Conservation (phyloP, 2,329 filamentous ascomycete genomes). For the Paecilomyces sp. region DNA sequence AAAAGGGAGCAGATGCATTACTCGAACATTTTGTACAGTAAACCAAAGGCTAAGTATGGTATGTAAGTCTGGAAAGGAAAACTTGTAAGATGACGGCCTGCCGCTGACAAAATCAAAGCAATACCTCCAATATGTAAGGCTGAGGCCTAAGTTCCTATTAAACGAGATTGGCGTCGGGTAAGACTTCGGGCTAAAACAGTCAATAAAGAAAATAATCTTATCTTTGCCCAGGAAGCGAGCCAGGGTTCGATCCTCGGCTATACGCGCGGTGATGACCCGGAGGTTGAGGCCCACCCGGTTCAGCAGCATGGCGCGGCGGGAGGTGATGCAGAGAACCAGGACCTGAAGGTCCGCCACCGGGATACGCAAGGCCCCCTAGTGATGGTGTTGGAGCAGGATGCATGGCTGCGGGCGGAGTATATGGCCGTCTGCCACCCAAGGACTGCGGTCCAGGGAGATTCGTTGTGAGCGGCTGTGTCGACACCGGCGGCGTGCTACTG, state of each 20-base stretch:
- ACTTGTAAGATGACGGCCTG: neutral
- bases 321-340: constrained; percentile 18
- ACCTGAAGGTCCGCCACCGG: constrained; percentile 13
- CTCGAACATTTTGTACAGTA: neutral
- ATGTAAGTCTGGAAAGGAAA: neutral
- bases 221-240: constrained; percentile 15
- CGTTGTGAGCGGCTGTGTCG: constrained; percentile 18
- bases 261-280: constrained; percentile 28
- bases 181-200: neutral
- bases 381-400: constrained; percentile 17
- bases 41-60: neutral
- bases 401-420: constrained; percentile 30
- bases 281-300: constrained; percentile 13
- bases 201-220: neutral
- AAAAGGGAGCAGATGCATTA: neutral
- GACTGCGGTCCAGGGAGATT: constrained; percentile 16
- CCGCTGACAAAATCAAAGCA: neutral
- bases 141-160: neutral
- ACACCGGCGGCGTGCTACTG: constrained; percentile 27
- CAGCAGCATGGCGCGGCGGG: constrained; percentile 19
- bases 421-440: constrained; percentile 27
- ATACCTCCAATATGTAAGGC: neutral
- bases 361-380: constrained; percentile 21
- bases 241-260: constrained; percentile 27
- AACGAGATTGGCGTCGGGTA: neutral